These are phyloP conservation scores for Paragyromitra xinjiangensis DNA, from an alignment of 495 filamentous ascomycete species.

Conservation along the genomic window DNA sequence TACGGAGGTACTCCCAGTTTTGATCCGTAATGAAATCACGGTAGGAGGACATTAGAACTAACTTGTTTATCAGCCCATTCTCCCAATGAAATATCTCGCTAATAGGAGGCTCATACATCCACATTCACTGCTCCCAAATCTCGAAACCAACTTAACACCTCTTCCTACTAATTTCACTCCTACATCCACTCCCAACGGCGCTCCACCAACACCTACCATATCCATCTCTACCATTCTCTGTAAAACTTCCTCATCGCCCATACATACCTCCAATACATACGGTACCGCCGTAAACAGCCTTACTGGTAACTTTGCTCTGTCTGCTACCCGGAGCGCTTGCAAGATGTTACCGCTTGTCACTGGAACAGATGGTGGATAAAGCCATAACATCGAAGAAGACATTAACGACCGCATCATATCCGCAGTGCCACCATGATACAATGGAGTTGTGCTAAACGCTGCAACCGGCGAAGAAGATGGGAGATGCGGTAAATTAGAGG, in stretches of 20 bases:
- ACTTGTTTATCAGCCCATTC: not conserved
- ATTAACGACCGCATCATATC: slow-evolving; percentile 68
- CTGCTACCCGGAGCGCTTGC: slow-evolving; percentile 57
- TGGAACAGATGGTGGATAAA: slow-evolving; percentile 65
- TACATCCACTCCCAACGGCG: slow-evolving; percentile 62
- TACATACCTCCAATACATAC: slow-evolving; percentile 65
- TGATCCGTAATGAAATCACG: slow-evolving; percentile 65
- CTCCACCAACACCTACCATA: slow-evolving; percentile 69
- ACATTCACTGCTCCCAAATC: slow-evolving; percentile 69
- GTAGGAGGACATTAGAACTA: slow-evolving; percentile 58
- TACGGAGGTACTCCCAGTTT: slow-evolving; percentile 74
- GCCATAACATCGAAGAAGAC: slow-evolving; percentile 64
- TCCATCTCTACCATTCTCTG: slow-evolving; percentile 61
- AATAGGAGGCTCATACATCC: slow-evolving; percentile 62
- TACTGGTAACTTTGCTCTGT: slow-evolving; percentile 47
- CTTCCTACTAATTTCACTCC: slow-evolving; percentile 62
- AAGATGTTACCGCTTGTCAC: slow-evolving; percentile 64
- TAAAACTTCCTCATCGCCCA: slow-evolving; percentile 58
- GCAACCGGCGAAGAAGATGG: slow-evolving; percentile 53
- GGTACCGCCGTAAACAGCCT: slow-evolving; percentile 68
- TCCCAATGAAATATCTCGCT: not conserved
- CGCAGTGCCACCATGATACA: slow-evolving; percentile 70
- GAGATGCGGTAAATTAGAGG: slow-evolving; percentile 64
- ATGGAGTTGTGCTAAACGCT: slow-evolving; percentile 70
- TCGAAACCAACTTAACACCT: slow-evolving; percentile 64